Percentiles rank a stretch among this genome's conserved stretches.
phyloP scores from a whole-genome alignment of 306 rosid species.

The Acacia confusa region DNA sequence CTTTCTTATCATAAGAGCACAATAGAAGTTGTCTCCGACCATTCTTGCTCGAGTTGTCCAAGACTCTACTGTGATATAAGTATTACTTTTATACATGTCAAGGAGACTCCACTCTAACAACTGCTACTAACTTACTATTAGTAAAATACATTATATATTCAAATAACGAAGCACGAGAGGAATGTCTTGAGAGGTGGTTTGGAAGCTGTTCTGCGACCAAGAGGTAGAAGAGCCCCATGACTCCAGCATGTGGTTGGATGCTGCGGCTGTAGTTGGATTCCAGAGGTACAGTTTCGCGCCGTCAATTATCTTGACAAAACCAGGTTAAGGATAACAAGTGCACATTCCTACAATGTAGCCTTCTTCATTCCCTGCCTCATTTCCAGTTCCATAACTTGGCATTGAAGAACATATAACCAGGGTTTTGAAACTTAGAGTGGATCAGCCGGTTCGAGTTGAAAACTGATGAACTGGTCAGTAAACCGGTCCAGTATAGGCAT shows the following conservation, averaged over 20 bases:
- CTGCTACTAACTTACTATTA: neutral
- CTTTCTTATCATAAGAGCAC: neutral
- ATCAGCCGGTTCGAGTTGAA: too few species aligned
- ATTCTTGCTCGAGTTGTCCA: neutral
- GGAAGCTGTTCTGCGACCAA: constrained; percentile 66
- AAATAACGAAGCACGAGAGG: constrained; percentile 27
- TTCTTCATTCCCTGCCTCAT: constrained; percentile 66
- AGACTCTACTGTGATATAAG: neutral
- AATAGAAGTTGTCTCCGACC: neutral
- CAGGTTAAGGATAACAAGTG: constrained; percentile 67
- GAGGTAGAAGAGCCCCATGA: constrained; percentile 73
- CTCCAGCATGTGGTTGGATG: constrained; percentile 54
- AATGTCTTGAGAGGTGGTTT: neutral
- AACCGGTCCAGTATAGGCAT: too few species aligned
- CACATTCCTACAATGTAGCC: constrained; percentile 80
- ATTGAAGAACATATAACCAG: too few species aligned
- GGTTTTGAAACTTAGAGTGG: too few species aligned
- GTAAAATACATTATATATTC: neutral
- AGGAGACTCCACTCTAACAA: neutral
- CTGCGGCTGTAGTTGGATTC: constrained; percentile 52
- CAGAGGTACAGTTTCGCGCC: constrained; percentile 56
- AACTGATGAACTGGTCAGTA: too few species aligned
- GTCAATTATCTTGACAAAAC: constrained; percentile 54
- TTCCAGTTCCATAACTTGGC: constrained; percentile 71
- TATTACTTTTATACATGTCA: neutral